These are phyloP conservation scores for Umbellularia californica DNA, from an alignment of 164 flowering plant genomes.

Conservation along the genomic window DNA sequence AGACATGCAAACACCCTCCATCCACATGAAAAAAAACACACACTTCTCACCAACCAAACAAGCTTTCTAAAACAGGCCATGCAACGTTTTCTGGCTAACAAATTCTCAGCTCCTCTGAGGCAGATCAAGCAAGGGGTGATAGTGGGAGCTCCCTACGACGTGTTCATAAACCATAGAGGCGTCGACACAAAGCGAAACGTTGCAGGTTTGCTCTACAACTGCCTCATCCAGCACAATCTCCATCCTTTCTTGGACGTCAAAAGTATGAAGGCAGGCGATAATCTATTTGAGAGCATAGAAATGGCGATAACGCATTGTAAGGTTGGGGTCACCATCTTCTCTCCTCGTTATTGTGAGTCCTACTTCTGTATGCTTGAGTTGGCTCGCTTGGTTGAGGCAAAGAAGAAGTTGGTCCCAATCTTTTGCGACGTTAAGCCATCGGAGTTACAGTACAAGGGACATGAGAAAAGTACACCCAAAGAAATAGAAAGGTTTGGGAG, in stretches of 20 bases:
- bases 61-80: background rate
- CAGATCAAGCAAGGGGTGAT: background rate
- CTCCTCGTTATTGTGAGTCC: conserved; percentile 55
- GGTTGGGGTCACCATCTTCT: conserved; percentile 52
- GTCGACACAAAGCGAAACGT: conserved; percentile 49
- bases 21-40: background rate
- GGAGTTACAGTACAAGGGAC: conserved; percentile 33
- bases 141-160: conserved; percentile 24
- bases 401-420: conserved; percentile 46
- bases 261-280: conserved; percentile 59
- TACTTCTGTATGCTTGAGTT: conserved; percentile 55
- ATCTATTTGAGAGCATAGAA: conserved; percentile 37
- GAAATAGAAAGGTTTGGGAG: conserved; percentile 29
- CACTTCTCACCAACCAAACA: background rate
- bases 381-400: conserved; percentile 38
- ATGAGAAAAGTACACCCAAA: conserved; percentile 16
- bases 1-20: background rate
- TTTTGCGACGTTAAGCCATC: conserved; percentile 62
- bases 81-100: background rate
- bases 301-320: conserved; percentile 28
- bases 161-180: conserved; percentile 60
- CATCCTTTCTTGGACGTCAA: conserved; percentile 49
- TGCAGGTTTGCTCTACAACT: conserved; percentile 41
- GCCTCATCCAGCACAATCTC: conserved; percentile 21
- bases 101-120: background rate